Evolutionary conservation across 768 basidiomycete genomes (phyloP).

Genomic region (Mycena latifolia): DNA sequence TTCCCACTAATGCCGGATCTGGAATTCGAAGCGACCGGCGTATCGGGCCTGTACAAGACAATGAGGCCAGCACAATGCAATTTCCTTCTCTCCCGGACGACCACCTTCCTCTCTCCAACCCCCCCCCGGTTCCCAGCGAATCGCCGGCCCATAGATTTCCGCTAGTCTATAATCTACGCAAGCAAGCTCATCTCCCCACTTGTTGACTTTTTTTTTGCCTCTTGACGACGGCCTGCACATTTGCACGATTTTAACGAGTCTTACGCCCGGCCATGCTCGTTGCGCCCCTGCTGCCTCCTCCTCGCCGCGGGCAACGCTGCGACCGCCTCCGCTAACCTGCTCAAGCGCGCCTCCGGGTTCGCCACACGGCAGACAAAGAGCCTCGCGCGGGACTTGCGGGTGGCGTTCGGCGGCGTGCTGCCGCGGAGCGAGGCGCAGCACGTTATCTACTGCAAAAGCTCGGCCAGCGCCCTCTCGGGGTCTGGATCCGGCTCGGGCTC

Average conservation of each 20-base stretch:
- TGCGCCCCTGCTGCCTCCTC: slow-evolving; percentile 40
- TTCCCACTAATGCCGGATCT: background rate
- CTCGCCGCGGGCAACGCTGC: slow-evolving; percentile 9
- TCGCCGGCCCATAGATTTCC: slow-evolving; percentile 1
- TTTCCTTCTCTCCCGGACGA: slow-evolving; percentile 40
- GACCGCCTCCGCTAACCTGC: slow-evolving; percentile 35
- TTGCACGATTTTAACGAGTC: background rate
- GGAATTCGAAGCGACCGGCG: slow-evolving; percentile 1
- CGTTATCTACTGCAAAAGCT: slow-evolving; percentile 60
- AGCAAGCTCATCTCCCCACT: background rate
- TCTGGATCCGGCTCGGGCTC: slow-evolving; percentile 33
- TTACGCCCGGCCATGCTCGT: slow-evolving; percentile 34
- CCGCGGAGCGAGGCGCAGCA: slow-evolving; percentile 51
- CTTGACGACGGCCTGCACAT: slow-evolving; percentile 16
- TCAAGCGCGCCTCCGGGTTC: slow-evolving; percentile 63
- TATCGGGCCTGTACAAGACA: background rate
- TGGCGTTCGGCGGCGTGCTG: slow-evolving; percentile 70
- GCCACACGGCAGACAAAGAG: slow-evolving; percentile 70
- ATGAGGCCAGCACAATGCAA: slow-evolving; percentile 26
- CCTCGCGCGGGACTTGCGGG: slow-evolving; percentile 77
- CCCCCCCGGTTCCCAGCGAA: background rate
- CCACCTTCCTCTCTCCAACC: background rate
- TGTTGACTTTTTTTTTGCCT: background rate
- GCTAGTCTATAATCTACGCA: background rate
- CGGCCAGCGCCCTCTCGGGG: slow-evolving; percentile 41